Evolutionary conservation across 805 yeast genomes (phyloP).

Genomic region (Tetrapisispora nanseiensis): DNA sequence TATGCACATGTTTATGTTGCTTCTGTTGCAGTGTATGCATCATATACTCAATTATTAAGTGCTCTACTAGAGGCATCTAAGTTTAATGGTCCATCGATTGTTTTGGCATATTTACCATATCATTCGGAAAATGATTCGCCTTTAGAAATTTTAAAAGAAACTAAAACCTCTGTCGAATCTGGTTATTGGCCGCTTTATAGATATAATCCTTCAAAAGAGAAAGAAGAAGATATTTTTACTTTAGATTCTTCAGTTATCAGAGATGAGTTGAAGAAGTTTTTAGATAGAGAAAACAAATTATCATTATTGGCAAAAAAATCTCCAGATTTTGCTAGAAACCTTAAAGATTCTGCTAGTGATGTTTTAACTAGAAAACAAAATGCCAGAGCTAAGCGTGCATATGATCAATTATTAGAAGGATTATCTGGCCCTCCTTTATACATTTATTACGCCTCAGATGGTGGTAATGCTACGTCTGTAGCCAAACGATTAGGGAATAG

Average conservation of each 20-base stretch:
- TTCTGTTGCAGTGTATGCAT: slow-evolving; percentile 85
- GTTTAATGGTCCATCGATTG: slow-evolving; percentile 83
- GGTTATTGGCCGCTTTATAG: slow-evolving; percentile 97
- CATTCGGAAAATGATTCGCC: slow-evolving; percentile 54
- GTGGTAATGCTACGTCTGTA: slow-evolving; percentile 78
- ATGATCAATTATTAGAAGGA: slow-evolving; percentile 67
- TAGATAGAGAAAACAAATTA: slow-evolving; percentile 84
- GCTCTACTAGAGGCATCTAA: slow-evolving; percentile 84
- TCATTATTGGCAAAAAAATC: slow-evolving; percentile 59
- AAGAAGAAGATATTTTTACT: slow-evolving; percentile 49
- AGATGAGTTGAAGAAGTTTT: slow-evolving; percentile 64
- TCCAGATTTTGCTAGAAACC: slow-evolving; percentile 70
- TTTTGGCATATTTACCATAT: slow-evolving; percentile 83
- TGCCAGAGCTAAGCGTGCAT: slow-evolving; percentile 66
- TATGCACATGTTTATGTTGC: slow-evolving; percentile 86
- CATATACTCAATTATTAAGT: slow-evolving; percentile 86
- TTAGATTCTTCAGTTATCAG: slow-evolving; percentile 78
- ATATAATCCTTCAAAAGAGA: slow-evolving; percentile 56
- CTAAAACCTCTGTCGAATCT: slow-evolving; percentile 80
- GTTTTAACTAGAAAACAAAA: slow-evolving; percentile 51
- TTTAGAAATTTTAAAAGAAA: slow-evolving; percentile 68
- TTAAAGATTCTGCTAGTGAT: slow-evolving; percentile 53
- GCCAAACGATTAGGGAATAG: slow-evolving; percentile 72
- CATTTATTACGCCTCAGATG: slow-evolving; percentile 82
- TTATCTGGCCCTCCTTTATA: slow-evolving; percentile 87